Evolutionary conservation across 106 monocot genomes (phyloP), one percentile per base, ranked within the genome.

Genomic region (Triglochin maritima): DNA sequence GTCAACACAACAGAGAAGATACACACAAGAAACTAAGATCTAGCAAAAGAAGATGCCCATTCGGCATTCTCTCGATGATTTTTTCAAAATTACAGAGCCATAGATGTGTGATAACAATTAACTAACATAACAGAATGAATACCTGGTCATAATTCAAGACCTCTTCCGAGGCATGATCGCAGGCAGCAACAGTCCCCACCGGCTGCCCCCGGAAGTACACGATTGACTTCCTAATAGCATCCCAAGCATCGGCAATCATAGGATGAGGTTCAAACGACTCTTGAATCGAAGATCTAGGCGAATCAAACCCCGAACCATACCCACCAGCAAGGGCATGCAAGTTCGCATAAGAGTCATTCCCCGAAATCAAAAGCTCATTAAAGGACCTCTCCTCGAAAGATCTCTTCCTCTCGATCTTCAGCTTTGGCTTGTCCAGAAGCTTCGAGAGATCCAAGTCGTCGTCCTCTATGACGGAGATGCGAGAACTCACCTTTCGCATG

Each of bases 81-180:
- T 29, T 29, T 0, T 29, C 29, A 29, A 29, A 29, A 29, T 29
- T 29, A 29, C 29, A 29, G 29, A 29, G 29, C 29, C 29, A 29
- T 29, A 29, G 29, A 29, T 29, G 29, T 29, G 29, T 29, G 29
- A 29, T 29, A 29, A 29, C 29, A 29, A 29, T 29, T 29, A 29
- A 29, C 29, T 29, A 29, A 29, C 29, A 29, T 29, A 29, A 29
- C 29, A 29, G 29, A 29, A 29, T 29, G 29, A 29, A 29, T 70
- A 93, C 92, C 92, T 93, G 92, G 71, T 93, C 92, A 65, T 93
- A 93, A 73, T 93, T 93, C 1, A 88, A 73, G 48, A 93, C 88
- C 68, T 93, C 92, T 75, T 86, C 88, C 0, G 88, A 81, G 7
- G 83, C 82, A 55, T 93, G 92, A 76, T 93, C 92, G 14, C 64